phyloP scores from a whole-genome alignment of 352 stramenopile genomes.

The Detonula confervacea region DNA sequence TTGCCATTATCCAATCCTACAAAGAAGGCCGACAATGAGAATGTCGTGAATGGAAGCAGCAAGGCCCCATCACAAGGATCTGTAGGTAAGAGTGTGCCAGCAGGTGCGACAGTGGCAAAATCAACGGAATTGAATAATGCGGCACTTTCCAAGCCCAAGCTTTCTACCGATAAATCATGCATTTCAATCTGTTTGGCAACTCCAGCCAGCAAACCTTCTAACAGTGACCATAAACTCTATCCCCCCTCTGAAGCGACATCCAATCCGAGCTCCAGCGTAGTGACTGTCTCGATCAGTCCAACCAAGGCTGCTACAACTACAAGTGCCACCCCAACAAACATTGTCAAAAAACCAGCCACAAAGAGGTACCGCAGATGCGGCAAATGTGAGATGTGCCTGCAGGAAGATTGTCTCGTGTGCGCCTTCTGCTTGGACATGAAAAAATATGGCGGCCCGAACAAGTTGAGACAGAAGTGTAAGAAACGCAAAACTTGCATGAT shows the following conservation, averaged over 20 bases:
- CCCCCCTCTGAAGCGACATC: not conserved
- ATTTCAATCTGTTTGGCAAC: not conserved
- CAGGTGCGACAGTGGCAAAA: too few species aligned
- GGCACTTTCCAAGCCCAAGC: too few species aligned
- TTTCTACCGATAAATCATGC: not conserved
- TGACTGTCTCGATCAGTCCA: not conserved
- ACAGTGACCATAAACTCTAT: not conserved
- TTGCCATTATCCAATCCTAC: too few species aligned
- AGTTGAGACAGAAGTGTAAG: constrained; percentile 22
- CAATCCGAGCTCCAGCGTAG: too few species aligned
- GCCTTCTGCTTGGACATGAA: constrained; percentile 38
- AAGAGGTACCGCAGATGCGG: constrained; percentile 12
- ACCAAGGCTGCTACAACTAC: not conserved
- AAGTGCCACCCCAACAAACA: not conserved
- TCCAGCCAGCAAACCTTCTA: not conserved
- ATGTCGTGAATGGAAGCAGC: too few species aligned
- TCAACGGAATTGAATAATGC: too few species aligned
- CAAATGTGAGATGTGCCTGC: constrained; percentile 25
- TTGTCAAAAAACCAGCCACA: not conserved
- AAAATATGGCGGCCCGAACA: constrained; percentile 32
- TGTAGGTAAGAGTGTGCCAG: too few species aligned
- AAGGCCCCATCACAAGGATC: too few species aligned
- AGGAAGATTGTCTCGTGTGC: constrained; percentile 34
- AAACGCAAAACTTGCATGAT: not conserved
- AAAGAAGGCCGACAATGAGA: too few species aligned